Evolutionary conservation across 2,329 filamentous ascomycete genomes (phyloP), one percentile per base, ranked within the genome.

Genomic region (Phaeoacremonium minimum): DNA sequence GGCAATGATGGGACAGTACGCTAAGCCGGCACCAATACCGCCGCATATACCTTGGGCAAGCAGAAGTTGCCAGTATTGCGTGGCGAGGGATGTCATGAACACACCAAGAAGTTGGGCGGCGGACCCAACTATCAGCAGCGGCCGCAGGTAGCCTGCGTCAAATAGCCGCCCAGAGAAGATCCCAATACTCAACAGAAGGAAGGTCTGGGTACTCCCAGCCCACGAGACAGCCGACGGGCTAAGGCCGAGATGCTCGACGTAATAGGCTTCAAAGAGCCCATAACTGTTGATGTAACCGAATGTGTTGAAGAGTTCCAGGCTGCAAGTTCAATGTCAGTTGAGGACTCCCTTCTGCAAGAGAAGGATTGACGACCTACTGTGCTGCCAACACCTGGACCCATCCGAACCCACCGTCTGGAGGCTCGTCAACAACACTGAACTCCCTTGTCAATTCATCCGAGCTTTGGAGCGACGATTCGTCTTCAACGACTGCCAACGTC

Each of bases 271-370:
- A 47, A 75, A 77, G 6, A 68, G 57, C 14, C 73, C 73, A 40
- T 75, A 78, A 3, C 69, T 72, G 52, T 69, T 73, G 44, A 73
- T 64, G 45, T 69, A 64, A 28, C 74, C 74, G 69, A 71, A 75
- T 4, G 71, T 73, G 45, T 71, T 71, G 58, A 69, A 67, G 28
- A 73, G n/a, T n/a, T n/a, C n/a, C n/a, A n/a, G n/a, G n/a, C n/a
- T n/a, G n/a, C n/a, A n/a, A n/a, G n/a, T n/a, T n/a, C n/a, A n/a
- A n/a, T n/a, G n/a, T n/a, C n/a, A n/a, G n/a, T n/a, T n/a, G n/a
- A n/a, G n/a, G n/a, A n/a, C n/a, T n/a, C n/a, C n/a, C n/a, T n/a
- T n/a, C n/a, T n/a, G n/a, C n/a, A n/a, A n/a, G n/a, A n/a, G n/a
- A n/a, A n/a, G n/a, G n/a, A n/a, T n/a, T n/a, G n/a, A n/a, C n/a